Conservation (phyloP, 2,329 filamentous ascomycete genomes). For the Pezicula carpinea region DNA sequence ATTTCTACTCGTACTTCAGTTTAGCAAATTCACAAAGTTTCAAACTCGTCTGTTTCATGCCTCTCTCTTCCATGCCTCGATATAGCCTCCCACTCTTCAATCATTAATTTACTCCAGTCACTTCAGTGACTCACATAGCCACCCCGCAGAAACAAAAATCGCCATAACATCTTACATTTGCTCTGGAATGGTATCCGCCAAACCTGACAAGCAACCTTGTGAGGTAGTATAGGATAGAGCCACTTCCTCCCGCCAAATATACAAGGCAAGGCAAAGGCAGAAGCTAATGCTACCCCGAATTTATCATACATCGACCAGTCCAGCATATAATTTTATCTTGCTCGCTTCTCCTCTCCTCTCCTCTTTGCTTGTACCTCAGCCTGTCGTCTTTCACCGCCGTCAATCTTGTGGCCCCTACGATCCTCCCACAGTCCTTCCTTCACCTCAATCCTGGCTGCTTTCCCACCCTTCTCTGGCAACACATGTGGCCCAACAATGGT, state of each 20-base stretch:
- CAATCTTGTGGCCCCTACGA: constrained; percentile 81
- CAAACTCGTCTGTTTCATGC: too few species aligned
- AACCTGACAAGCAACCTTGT: too few species aligned
- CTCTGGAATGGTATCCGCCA: too few species aligned
- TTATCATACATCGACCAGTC: constrained; percentile 21
- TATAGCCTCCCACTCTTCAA: too few species aligned
- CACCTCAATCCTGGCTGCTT: constrained; percentile 61
- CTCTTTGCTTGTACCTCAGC: constrained; percentile 85
- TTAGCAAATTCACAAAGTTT: too few species aligned
- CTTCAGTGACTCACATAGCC: too few species aligned
- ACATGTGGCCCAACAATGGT: constrained; percentile 74
- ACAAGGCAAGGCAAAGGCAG: constrained; percentile 1
- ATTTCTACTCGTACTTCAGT: too few species aligned
- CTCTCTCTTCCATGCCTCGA: too few species aligned
- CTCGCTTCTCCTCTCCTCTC: constrained; percentile 61
- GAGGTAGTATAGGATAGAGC: neutral
- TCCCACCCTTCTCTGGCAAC: constrained; percentile 60
- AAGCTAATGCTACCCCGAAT: constrained; percentile 17
- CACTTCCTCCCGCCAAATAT: neutral
- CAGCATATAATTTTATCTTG: constrained; percentile 30
- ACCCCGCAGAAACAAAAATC: too few species aligned
- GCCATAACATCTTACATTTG: too few species aligned
- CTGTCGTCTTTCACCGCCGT: constrained; percentile 88
- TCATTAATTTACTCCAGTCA: too few species aligned
- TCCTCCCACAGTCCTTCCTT: constrained; percentile 94